Evolutionary conservation across 441 rosid genomes (phyloP), one percentile per base, ranked within the genome.

Genomic region (Rhodomyrtus psidioides): DNA sequence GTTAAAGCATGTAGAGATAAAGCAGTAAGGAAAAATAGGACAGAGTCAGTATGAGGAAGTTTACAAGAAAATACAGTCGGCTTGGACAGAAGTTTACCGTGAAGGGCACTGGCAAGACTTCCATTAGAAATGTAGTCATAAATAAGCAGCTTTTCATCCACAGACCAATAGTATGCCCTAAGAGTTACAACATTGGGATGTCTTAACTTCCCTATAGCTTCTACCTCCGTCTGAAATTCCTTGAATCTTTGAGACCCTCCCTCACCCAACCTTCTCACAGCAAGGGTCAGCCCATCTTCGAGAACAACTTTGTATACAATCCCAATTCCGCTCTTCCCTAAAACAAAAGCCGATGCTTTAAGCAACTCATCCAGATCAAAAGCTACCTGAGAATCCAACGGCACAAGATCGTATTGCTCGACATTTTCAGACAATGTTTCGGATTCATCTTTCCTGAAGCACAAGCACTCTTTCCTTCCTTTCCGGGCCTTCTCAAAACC

Each of bases 191-290:
- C 89, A 86, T 97, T 95, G 2, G 95, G 97, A 89, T 97, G 99
- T 91, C 96, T 94, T n/a, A 96, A 92, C 92, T 95, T 95, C 85
- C 99, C 99, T 14, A 97, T 93, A 60, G 99, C 98, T 91, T 96
- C 99, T 54, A 96, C 98, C 92, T 97, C 99, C 1, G 96, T 94
- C 92, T 95, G 97, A 87, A 97, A 97, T 91, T 97, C 99, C 92
- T 95, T 97, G 75, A 95, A 95, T 90, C 99, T 95, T 86, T 97
- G 99, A 62, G 99, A 95, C 34, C 99, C 99, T 23, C 99, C 99
- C 91, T 96, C 99, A 7, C 99, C 99, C 54, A 97, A 88, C 89
- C 99, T 93, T 90, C 98, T 91, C 75, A 96, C 98, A 10, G 98
- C 99, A 62, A 96, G 91, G 46, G 94, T 96, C n/a, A 93, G 92